Percentiles rank a stretch among this genome's conserved stretches.
Conservation (phyloP, 768 basidiomycete species). For the Leccinum pellstonianum region DNA sequence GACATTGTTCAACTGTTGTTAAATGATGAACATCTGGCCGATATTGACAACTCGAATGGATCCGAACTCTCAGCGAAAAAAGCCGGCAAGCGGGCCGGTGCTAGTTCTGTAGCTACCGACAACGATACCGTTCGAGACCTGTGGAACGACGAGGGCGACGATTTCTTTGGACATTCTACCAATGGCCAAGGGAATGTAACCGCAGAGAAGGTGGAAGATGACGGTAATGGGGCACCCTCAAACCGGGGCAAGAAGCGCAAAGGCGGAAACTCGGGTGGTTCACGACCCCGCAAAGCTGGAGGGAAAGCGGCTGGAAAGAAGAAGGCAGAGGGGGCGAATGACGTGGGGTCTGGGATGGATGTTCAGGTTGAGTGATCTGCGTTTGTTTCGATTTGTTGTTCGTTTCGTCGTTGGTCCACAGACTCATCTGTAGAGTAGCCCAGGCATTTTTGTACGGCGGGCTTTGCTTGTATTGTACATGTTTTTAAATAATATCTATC, state of each 20-base stretch:
- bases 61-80: slow-evolving; percentile 37
- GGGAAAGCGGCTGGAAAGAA: slow-evolving; percentile 33
- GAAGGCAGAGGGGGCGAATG: slow-evolving; percentile 28
- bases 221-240: slow-evolving; percentile 24
- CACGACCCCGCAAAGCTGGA: slow-evolving; percentile 31
- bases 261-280: slow-evolving; percentile 19
- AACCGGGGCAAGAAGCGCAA: slow-evolving; percentile 37
- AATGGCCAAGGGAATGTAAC: slow-evolving; percentile 17
- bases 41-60: slow-evolving; percentile 51
- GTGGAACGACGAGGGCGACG: slow-evolving; percentile 86
- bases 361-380: slow-evolving; percentile 25
- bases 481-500: slow-evolving; percentile 23
- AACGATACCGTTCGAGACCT: slow-evolving; percentile 54
- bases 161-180: slow-evolving; percentile 71
- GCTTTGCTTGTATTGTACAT: slow-evolving; percentile 32
- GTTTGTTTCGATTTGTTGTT: slow-evolving; percentile 14
- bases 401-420: slow-evolving; percentile 11
- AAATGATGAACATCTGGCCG: slow-evolving; percentile 90
- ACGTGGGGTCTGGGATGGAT: slow-evolving; percentile 28
- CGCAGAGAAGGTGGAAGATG: slow-evolving; percentile 32
- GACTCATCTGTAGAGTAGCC: slow-evolving; percentile 33
- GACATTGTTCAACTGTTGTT: slow-evolving; percentile 95
- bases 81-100: slow-evolving; percentile 35
- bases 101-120: slow-evolving; percentile 32
- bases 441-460: slow-evolving; percentile 25